A percentile compares a stretch with the other conserved stretches of the same genome.
phyloP scores from a whole-genome alignment of 202 grass and related monocot species.

The Digitaria exilis region DNA sequence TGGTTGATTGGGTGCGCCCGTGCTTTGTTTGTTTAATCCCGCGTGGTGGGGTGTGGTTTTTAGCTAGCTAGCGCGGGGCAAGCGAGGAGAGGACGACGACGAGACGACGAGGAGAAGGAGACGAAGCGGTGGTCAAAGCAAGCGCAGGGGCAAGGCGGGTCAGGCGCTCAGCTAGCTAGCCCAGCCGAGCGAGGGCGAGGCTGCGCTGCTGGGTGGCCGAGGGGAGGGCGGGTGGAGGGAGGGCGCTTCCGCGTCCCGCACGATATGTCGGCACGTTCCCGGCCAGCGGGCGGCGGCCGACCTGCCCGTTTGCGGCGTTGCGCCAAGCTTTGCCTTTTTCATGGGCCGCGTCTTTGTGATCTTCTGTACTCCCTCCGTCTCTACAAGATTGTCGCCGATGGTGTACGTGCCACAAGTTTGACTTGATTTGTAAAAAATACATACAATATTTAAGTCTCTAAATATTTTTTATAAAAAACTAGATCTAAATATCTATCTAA shows the following conservation, averaged over 20 bases:
- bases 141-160: background rate
- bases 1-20: slow-evolving; percentile 11
- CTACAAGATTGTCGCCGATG: too few relatives aligned
- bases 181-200: background rate
- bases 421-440: too few relatives aligned
- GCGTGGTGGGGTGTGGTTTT: background rate
- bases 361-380: too few relatives aligned
- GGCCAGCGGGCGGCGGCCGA: background rate
- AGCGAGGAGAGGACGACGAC: background rate
- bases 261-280: slow-evolving; percentile 1
- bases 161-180: too few relatives aligned
- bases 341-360: background rate
- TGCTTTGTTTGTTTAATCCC: slow-evolving; percentile 28
- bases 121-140: slow-evolving; percentile 22
- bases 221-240: background rate
- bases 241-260: background rate
- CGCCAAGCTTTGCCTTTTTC: slow-evolving; percentile 1
- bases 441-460: too few relatives aligned
- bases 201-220: too few relatives aligned
- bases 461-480: too few relatives aligned
- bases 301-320: background rate
- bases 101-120: background rate
- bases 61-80: background rate
- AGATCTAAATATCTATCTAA: too few relatives aligned
- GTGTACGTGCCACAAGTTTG: too few relatives aligned